Conservation (phyloP, 257 asterid species). For the Misopates orontium region DNA sequence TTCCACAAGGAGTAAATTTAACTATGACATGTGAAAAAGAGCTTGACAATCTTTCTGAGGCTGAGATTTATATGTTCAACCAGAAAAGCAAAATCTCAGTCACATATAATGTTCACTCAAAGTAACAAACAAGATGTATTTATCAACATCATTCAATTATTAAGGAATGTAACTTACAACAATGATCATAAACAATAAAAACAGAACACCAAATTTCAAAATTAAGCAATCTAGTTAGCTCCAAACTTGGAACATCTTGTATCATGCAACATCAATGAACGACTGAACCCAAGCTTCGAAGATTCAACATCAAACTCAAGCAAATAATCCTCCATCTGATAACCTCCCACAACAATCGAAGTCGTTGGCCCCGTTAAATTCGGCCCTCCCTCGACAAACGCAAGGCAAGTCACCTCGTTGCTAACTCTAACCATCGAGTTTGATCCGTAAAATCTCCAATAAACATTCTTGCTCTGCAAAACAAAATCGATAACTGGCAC, state of each 20-base stretch:
- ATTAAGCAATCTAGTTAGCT: constrained; percentile 17
- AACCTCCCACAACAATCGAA: constrained; percentile 47
- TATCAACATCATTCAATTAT: background rate
- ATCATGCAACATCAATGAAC: constrained; percentile 34
- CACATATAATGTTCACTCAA: no score
- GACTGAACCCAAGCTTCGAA: constrained; percentile 42
- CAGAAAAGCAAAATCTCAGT: no score
- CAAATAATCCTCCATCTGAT: constrained; percentile 56
- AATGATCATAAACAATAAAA: background rate
- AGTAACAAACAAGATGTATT: no score
- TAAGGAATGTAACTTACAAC: background rate
- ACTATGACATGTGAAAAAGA: no score
- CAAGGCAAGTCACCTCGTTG: constrained; percentile 39
- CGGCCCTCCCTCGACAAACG: constrained; percentile 42
- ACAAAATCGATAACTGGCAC: constrained; percentile 48
- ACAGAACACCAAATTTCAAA: background rate
- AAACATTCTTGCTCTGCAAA: constrained; percentile 26
- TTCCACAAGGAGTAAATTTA: no score
- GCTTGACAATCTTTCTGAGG: no score
- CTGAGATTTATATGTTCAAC: no score
- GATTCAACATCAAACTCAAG: constrained; percentile 50
- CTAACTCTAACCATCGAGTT: constrained; percentile 45
- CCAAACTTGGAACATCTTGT: constrained; percentile 44
- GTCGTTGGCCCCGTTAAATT: constrained; percentile 34
- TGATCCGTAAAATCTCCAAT: constrained; percentile 49